Evolutionary conservation across 345 rosid species (phyloP), one percentile per base, ranked within the genome.

Genomic region (Combretum micranthum): DNA sequence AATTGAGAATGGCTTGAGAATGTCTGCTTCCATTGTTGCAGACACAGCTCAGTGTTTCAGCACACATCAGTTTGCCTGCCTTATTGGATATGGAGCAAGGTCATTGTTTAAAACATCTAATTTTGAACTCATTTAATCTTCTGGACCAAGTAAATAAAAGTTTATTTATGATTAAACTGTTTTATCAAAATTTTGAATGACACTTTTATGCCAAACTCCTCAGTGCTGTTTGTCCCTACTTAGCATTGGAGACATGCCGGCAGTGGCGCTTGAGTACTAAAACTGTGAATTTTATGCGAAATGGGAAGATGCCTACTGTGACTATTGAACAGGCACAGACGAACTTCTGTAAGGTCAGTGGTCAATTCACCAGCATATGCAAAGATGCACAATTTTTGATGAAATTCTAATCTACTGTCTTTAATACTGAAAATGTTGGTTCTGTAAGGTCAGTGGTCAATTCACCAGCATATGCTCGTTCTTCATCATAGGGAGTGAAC

Each of bases 1-100:
- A 69, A 89, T 93, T 72, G 90, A 93, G 73, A 93, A 93, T 66
- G 97, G 99, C 52, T 68, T 89, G 73, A 77, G 99, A 49, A 87
- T 85, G 96, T 89, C 94, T 59, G 86, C 94, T 71, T 93, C 97
- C 57, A 85, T 93, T 52, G 78, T 93, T 55, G 97, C 92, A 32
- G 97, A 93, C 60, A 93, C 96, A 25, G 97, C 97, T 32, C 99
- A 93, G 69, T 93, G 99, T 73, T 93, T 93, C 77, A 93, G 97
- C 70, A 93, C 99, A 4, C 99, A 93, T 85, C 99, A 93, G 45
- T 93, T 93, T 69, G 97, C 97, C 53, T 89, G 99, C 80, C 69
- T 93, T 75, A 85, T 93, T 63, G 99, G 97, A 72, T 89, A 87
- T 76, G 99, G 99, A 57, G 99, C 99, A 66, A 93, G 99, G 99